Base-by-base conservation (phyloP, 2,329 filamentous ascomycete genomes). In the Parasarocladium wereldwijsianum region DNA sequence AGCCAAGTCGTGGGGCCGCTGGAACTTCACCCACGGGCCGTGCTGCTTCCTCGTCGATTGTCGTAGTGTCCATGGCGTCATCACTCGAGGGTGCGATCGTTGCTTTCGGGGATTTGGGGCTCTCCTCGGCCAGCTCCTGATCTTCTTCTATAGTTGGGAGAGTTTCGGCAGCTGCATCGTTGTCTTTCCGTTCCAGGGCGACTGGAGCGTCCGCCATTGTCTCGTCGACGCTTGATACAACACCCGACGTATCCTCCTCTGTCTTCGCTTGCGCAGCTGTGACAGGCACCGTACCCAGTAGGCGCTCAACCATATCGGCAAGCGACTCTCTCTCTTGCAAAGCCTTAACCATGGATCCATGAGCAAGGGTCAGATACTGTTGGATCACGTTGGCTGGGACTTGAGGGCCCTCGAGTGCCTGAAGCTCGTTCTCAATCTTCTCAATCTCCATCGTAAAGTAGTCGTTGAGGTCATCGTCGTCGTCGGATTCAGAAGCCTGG, bases 401-500 rank as follows among this genome's bases (percentile, higher is more conserved):
- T 36, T 34, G 58, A 40, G 35, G 53, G 41, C 33, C 54, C 41
- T 62, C 54, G 6, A 70, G 44, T 29, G 58, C 61, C 34, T 55
- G 55, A 17, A 73, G 40, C 32, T 66, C 57, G 1, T 49, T 49
- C 35, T 70, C 60, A 2, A 60, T 57, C 41, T 70, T 64, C 24
- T 53, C 45, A 21, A 72, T 69, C 38, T 70, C 54, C 31, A 54
- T 52, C 31, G 62, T 57, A 31, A 73, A 69, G 34, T 66, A 66
- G 30, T 68, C 64, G 12, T 60, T 66, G 52, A 72, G 64, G 25
- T 68, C 63, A 27, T 71, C 68, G 33, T 73, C 68, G 24, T 72
- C 64, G 29, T 71, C 64, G 0, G 65, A 69, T 26, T 64, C 62
- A 2, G 51, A 52, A 21, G 46, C 47, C 28, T 51, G 45, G 20